Percentiles rank a stretch among this genome's conserved stretches.
Conservation (phyloP, 2,329 filamentous ascomycete species). For the Fusarium sp. region DNA sequence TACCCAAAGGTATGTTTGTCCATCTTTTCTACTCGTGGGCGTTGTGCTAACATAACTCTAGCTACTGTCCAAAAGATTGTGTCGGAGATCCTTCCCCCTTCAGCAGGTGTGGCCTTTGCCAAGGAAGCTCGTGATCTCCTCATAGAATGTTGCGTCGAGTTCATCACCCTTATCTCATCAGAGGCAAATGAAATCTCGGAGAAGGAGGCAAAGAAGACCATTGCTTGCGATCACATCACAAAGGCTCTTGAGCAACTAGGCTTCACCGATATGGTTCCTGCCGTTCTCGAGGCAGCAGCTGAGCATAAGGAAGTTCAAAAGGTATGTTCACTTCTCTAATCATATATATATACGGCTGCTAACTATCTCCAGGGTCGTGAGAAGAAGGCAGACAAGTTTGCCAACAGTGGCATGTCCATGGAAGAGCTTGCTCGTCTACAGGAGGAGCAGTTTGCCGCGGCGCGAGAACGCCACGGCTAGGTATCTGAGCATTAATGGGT, state of each 20-base stretch:
- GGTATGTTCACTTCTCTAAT: slow-evolving; percentile 62
- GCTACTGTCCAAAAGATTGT: slow-evolving; percentile 88
- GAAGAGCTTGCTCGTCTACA: slow-evolving; percentile 91
- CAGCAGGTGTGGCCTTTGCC: slow-evolving; percentile 83
- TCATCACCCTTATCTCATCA: slow-evolving; percentile 97
- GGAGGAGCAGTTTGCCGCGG: slow-evolving; percentile 89
- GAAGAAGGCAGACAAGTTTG: slow-evolving; percentile 97
- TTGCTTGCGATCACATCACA: slow-evolving; percentile 97
- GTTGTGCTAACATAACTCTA: slow-evolving; percentile 52
- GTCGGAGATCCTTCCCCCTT: slow-evolving; percentile 86
- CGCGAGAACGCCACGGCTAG: slow-evolving; percentile 58
- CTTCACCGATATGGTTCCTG: slow-evolving; percentile 90
- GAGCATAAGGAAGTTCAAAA: slow-evolving; percentile 95
- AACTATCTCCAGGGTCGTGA: slow-evolving; percentile 78
- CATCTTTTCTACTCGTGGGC: neutral
- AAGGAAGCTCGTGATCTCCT: slow-evolving; percentile 95
- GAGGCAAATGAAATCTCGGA: slow-evolving; percentile 99
- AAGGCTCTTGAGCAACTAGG: slow-evolving; percentile 93
- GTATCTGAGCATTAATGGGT: slow-evolving; percentile 11
- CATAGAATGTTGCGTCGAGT: slow-evolving; percentile 99
- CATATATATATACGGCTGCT: slow-evolving; percentile 55
- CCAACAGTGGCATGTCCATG: slow-evolving; percentile 90
- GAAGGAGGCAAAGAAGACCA: slow-evolving; percentile 99
- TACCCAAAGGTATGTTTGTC: slow-evolving; percentile 69
- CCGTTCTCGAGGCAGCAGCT: slow-evolving; percentile 86